Evolutionary conservation across 1,139 yeast genomes (phyloP).

Genomic region (Lodderomyces jiufengensis): DNA sequence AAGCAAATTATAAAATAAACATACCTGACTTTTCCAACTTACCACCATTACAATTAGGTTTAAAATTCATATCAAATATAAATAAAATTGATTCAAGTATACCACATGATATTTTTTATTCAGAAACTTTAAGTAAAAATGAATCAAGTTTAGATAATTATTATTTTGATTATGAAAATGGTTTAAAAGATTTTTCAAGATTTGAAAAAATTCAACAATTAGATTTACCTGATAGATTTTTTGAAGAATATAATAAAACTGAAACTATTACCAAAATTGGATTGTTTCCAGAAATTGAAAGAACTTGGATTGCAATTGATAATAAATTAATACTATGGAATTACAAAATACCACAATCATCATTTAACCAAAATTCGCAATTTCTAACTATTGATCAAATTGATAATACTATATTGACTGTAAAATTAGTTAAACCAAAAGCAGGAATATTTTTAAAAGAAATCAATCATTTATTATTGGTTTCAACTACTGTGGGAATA

Average conservation of each 20-base stretch:
- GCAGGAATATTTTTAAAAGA: constrained; percentile 74
- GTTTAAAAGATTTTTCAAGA: constrained; percentile 60
- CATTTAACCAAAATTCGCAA: constrained; percentile 52
- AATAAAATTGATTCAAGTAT: constrained; percentile 45
- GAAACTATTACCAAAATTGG: constrained; percentile 78
- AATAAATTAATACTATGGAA: constrained; percentile 85
- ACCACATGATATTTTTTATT: constrained; percentile 43
- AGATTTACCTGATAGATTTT: constrained; percentile 78
- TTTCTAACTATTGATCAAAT: constrained; percentile 82
- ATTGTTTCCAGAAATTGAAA: constrained; percentile 70
- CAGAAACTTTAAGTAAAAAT: constrained; percentile 34
- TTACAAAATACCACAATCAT: constrained; percentile 54
- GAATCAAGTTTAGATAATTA: constrained; percentile 43
- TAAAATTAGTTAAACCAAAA: constrained; percentile 75
- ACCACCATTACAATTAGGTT: constrained; percentile 42
- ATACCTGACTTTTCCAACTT: constrained; percentile 44
- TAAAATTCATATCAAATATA: constrained; percentile 43
- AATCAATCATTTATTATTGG: constrained; percentile 67
- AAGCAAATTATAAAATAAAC: constrained; percentile 42
- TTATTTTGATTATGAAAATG: constrained; percentile 39
- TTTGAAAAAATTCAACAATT: constrained; percentile 69
- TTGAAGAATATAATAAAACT: constrained; percentile 65
- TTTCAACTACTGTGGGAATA: constrained; percentile 79
- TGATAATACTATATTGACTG: constrained; percentile 71
- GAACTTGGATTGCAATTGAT: constrained; percentile 88